phyloP scores from a whole-genome alignment of 768 basidiomycete genomes.

The Leccinum aurantiacum region DNA sequence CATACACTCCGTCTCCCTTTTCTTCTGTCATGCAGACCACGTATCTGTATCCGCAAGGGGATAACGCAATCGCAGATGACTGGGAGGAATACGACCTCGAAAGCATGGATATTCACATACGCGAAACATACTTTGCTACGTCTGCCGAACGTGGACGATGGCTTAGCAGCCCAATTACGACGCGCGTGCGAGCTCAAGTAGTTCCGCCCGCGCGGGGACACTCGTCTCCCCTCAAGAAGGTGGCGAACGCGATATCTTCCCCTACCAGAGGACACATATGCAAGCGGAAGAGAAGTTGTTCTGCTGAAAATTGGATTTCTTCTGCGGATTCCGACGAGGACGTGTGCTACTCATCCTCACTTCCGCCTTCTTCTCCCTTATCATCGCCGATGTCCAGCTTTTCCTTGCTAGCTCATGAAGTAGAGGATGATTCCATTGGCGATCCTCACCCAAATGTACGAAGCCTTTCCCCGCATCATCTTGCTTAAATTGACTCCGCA shows the following conservation, averaged over 20 bases:
- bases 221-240: constrained; percentile 25
- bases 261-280: neutral
- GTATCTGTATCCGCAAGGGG: constrained; percentile 9
- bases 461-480: constrained; percentile 6
- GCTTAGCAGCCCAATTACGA: constrained; percentile 49
- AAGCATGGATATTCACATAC: constrained; percentile 36
- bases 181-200: constrained; percentile 16
- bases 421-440: constrained; percentile 7
- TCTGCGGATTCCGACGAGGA: constrained; percentile 19
- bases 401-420: constrained; percentile 34
- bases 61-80: constrained; percentile 21
- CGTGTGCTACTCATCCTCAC: constrained; percentile 22
- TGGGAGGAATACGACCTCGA: constrained; percentile 33
- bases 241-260: constrained; percentile 5
- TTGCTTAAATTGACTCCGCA: constrained; percentile 6
- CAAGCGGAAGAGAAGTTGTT: constrained; percentile 2
- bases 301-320: constrained; percentile 1
- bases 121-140: constrained; percentile 52
- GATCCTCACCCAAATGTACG: constrained; percentile 32
- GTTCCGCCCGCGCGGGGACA: constrained; percentile 18
- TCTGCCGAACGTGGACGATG: constrained; percentile 62
- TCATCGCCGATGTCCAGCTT: constrained; percentile 42
- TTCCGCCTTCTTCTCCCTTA: constrained; percentile 45
- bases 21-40: neutral
- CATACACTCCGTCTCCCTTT: constrained; percentile 5